Percentiles rank a stretch among this genome's conserved stretches.
Conservation (phyloP, 768 basidiomycete species). For the Suillus subaureus region DNA sequence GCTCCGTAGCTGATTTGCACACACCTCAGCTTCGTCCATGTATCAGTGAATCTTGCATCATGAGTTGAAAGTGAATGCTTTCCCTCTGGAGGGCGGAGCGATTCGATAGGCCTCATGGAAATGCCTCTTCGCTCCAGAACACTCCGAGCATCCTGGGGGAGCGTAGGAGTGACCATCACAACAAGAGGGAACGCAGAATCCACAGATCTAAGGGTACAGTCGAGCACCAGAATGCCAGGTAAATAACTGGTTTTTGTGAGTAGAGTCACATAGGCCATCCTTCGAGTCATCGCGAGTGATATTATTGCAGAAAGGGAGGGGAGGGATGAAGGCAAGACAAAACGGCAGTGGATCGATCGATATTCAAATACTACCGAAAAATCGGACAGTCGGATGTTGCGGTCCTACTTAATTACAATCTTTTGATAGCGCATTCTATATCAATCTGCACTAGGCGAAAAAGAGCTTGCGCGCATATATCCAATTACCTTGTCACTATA, state of each 20-base stretch:
- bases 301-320: neutral
- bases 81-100: slow-evolving; percentile 53
- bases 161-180: slow-evolving; percentile 68
- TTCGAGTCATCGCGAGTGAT: slow-evolving; percentile 32
- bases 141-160: slow-evolving; percentile 52
- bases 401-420: neutral
- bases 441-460: slow-evolving; percentile 4
- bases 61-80: slow-evolving; percentile 33
- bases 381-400: neutral
- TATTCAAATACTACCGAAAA: neutral
- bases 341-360: neutral
- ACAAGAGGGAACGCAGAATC: slow-evolving; percentile 74
- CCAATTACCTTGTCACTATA: neutral
- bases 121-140: slow-evolving; percentile 59
- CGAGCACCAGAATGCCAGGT: slow-evolving; percentile 56
- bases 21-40: slow-evolving; percentile 65
- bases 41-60: slow-evolving; percentile 58
- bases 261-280: slow-evolving; percentile 73
- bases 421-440: neutral
- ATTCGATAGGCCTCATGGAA: slow-evolving; percentile 56
- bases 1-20: slow-evolving; percentile 7
- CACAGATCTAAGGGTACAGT: slow-evolving; percentile 52
- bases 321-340: neutral
- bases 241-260: slow-evolving; percentile 69
- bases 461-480: neutral